Percentiles rank a stretch among this genome's conserved stretches.
Conservation (phyloP, 352 stramenopile species). For the Ophiocytium majus region DNA sequence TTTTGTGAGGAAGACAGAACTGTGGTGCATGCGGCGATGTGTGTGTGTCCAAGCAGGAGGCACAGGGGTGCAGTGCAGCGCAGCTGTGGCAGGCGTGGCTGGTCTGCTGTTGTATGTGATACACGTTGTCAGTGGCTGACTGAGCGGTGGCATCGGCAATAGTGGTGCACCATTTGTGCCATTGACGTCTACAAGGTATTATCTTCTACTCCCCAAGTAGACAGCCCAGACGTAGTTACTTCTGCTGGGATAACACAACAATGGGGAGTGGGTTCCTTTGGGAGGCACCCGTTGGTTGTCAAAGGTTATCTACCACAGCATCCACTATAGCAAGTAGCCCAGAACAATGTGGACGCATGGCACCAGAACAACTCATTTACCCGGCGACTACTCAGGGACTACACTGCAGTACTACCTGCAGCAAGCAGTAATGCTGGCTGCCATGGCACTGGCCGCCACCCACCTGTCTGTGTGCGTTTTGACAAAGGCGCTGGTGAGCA, state of each 20-base stretch:
- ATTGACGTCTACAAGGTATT: too few relatives aligned
- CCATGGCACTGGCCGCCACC: too few relatives aligned
- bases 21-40: not conserved
- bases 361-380: not conserved
- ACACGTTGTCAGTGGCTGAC: too few relatives aligned
- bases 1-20: too few relatives aligned
- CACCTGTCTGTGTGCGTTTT: constrained; percentile 64
- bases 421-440: not conserved
- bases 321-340: not conserved
- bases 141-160: too few relatives aligned
- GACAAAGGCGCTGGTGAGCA: constrained; percentile 74
- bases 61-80: not conserved
- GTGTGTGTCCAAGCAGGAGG: not conserved
- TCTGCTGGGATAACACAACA: too few relatives aligned
- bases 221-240: too few relatives aligned
- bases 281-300: not conserved
- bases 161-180: too few relatives aligned
- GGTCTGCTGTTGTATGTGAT: too few relatives aligned
- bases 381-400: not conserved
- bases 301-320: not conserved
- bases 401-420: not conserved
- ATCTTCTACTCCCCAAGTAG: too few relatives aligned
- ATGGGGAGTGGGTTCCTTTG: too few relatives aligned
- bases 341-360: not conserved
- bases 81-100: too few relatives aligned